These are phyloP conservation scores for Tolypocladium tropicale DNA, from an alignment of 2,329 filamentous ascomycete genomes.

Conservation along the genomic window DNA sequence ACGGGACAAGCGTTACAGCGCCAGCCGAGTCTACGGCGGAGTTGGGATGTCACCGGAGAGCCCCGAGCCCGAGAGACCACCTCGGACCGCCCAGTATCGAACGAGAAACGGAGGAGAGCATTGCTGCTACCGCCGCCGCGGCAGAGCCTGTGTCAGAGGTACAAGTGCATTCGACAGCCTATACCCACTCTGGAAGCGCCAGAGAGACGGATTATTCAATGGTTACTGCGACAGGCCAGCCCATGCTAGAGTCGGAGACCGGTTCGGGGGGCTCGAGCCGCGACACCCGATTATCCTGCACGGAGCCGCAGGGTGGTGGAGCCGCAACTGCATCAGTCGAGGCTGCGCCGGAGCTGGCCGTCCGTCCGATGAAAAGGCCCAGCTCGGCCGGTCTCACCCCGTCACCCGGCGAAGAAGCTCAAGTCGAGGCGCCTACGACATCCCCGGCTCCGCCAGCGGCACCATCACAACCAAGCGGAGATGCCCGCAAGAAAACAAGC, in stretches of 20 bases:
- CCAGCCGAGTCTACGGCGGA: neutral
- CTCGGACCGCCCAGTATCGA: neutral
- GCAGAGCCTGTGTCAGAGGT: neutral
- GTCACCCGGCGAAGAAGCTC: too few relatives aligned
- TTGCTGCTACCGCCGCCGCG: neutral
- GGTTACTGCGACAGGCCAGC: neutral
- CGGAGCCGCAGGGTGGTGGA: neutral
- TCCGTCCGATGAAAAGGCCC: too few relatives aligned
- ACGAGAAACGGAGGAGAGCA: too few relatives aligned
- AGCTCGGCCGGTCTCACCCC: too few relatives aligned
- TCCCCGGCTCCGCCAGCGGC: neutral
- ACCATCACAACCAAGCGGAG: too few relatives aligned
- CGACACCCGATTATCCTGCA: neutral
- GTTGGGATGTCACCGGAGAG: too few relatives aligned
- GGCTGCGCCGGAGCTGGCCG: too few relatives aligned
- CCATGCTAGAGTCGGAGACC: neutral
- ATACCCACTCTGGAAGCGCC: neutral
- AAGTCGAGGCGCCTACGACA: neutral
- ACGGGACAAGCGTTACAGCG: too few relatives aligned
- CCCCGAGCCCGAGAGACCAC: neutral
- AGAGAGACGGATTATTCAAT: neutral
- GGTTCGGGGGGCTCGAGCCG: neutral
- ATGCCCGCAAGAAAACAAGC: too few relatives aligned
- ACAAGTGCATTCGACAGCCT: conserved; percentile 4
- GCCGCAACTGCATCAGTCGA: too few relatives aligned